Evolutionary conservation across 768 basidiomycete species (phyloP), one percentile per base, ranked within the genome.

Genomic region (Naganishia kalamii): DNA sequence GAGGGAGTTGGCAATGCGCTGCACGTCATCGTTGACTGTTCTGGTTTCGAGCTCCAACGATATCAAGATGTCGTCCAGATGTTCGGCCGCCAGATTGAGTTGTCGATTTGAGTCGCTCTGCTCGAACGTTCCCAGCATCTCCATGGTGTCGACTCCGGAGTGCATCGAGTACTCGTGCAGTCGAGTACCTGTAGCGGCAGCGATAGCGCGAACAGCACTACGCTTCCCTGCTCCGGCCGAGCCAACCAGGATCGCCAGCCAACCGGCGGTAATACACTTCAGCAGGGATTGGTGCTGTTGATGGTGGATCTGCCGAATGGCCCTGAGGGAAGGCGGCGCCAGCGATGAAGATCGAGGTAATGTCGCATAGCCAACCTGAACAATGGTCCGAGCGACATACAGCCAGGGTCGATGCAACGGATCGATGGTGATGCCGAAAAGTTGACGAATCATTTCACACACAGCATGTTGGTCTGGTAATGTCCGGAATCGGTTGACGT

Each of bases 81-180:
- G 6, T 29, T 41, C 13, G 12, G 27, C 50, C 17, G 41, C 41
- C 32, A 30, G 32, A 15, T 17, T 35, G n/a, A 64, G 37, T 33
- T 64, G 63, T 6, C 68, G 60, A 23, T 37, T n/a, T 43, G 70
- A 61, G 74, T 92, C 88, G 29, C 87, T 85, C 78, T 98, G 94
- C 78, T 99, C 96, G 73, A 97, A 98, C 75, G 89, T 88, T 35
- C 96, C 96, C 47, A 99, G 80, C 35, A 99, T 86, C 77, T 99
- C 96, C 76, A 87, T 86, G 1, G 92, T 89, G 75, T 99, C 96
- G 2, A 90, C 92, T 7, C 89, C 87, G 65, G 84, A 87, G 75
- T 89, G 93, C 73, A 97, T 81, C 19, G 85, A 81, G 50, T 96
- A 83, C 75, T 91, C 89, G 23, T 81, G 81, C 0, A 97, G 82